These are phyloP conservation scores for Escovopsis sp. DNA, from an alignment of 2,329 filamentous ascomycete species.

Conservation along the genomic window DNA sequence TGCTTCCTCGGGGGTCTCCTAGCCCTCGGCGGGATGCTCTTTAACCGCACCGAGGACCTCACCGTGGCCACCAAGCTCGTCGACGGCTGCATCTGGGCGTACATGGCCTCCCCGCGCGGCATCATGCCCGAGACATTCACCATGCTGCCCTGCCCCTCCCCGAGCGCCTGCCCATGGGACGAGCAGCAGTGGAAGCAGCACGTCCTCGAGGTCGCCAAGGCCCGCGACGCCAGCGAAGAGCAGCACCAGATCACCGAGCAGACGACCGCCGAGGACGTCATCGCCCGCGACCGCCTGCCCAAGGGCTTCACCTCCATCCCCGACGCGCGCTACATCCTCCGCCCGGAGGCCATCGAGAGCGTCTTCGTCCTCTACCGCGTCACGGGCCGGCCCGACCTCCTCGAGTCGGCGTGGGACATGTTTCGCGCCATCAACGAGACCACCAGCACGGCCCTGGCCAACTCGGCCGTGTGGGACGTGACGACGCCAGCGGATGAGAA, in stretches of 20 bases:
- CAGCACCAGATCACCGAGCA: background rate
- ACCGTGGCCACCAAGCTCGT: conserved; percentile 31
- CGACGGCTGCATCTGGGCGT: conserved; percentile 41
- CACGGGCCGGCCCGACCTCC: conserved; percentile 29
- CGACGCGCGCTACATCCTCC: conserved; percentile 35
- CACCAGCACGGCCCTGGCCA: conserved; percentile 31
- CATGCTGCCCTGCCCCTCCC: conserved; percentile 22
- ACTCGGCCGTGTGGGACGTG: conserved; percentile 32
- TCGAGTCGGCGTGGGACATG: conserved; percentile 39
- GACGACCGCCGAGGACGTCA: conserved; percentile 11
- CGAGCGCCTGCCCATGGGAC: conserved; percentile 19
- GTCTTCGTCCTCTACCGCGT: conserved; percentile 38
- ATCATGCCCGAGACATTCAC: conserved; percentile 39
- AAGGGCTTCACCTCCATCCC: conserved; percentile 47
- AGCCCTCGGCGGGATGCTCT: conserved; percentile 43
- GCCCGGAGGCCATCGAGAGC: conserved; percentile 37
- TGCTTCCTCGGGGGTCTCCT: conserved; percentile 55
- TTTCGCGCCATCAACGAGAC: conserved; percentile 30
- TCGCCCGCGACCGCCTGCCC: conserved; percentile 18
- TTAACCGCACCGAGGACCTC: conserved; percentile 30
- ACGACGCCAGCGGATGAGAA: conserved; percentile 10
- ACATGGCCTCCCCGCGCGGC: conserved; percentile 33
- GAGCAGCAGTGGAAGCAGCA: conserved; percentile 20
- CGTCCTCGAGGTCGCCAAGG: conserved; percentile 9
- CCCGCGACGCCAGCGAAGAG: background rate